Percentiles rank a stretch among this genome's conserved stretches.
phyloP scores from a whole-genome alignment of 148 eudicot genomes.

The Polygonum maritimum region DNA sequence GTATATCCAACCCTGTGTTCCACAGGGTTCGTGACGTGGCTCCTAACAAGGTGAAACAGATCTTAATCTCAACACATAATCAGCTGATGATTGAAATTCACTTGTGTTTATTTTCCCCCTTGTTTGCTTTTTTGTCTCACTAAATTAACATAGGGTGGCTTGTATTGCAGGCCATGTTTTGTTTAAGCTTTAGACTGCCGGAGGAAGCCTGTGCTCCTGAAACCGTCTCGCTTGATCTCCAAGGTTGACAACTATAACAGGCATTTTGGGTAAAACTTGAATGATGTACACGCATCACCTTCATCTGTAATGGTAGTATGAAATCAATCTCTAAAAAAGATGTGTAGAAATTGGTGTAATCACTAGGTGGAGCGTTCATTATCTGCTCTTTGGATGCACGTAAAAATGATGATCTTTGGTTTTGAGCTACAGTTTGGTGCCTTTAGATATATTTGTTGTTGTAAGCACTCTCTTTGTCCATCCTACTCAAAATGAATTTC shows the following conservation, averaged over 20 bases:
- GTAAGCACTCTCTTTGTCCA: too few species aligned
- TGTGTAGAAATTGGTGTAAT: too few species aligned
- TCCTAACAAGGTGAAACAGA: constrained; percentile 72
- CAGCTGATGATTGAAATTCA: background rate
- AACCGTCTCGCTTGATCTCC: constrained; percentile 7
- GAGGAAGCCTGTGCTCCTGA: constrained; percentile 59
- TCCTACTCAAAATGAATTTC: too few species aligned
- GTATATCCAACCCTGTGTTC: constrained; percentile 54
- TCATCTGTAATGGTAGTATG: too few species aligned
- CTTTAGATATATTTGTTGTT: too few species aligned
- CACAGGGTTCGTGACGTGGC: constrained; percentile 97
- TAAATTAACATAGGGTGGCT: background rate
- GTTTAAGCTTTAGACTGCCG: constrained; percentile 88
- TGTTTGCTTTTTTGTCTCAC: background rate
- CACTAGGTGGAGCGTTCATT: too few species aligned
- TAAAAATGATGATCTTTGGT: too few species aligned
- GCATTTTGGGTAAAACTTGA: background rate
- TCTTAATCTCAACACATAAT: background rate
- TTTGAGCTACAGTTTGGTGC: too few species aligned
- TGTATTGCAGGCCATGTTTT: constrained; percentile 79
- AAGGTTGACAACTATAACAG: background rate
- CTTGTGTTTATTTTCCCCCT: too few species aligned
- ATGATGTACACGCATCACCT: too few species aligned
- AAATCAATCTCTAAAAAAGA: too few species aligned
- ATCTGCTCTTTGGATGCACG: too few species aligned